phyloP scores from a whole-genome alignment of 2,329 filamentous ascomycete species.

The Penicillium concentricum region DNA sequence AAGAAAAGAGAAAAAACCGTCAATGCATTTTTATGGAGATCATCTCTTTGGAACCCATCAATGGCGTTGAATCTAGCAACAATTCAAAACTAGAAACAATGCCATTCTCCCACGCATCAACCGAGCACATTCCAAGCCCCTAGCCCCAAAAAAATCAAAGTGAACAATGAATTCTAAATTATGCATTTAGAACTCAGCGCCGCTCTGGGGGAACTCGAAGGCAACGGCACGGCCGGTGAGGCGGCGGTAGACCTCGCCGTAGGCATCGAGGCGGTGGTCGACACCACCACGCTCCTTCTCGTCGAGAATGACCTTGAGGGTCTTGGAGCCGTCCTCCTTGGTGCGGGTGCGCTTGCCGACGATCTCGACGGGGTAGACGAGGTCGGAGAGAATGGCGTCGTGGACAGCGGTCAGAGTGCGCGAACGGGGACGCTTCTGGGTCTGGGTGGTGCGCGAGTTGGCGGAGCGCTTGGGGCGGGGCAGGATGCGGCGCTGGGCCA shows the following conservation, averaged over 20 bases:
- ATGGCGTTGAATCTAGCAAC: conserved; percentile 29
- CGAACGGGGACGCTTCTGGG: conserved; percentile 97
- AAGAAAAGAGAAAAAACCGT: conserved; percentile 29
- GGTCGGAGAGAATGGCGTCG: conserved; percentile 95
- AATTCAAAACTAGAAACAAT: conserved; percentile 29
- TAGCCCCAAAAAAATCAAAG: conserved; percentile 23
- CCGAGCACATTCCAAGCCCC: conserved; percentile 24
- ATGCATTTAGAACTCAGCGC: conserved; percentile 72
- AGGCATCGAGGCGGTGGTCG: conserved; percentile 99
- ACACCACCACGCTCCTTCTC: conserved; percentile 99
- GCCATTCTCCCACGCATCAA: conserved; percentile 26
- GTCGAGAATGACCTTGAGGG: conserved; percentile 97
- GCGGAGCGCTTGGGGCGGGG: conserved; percentile 98
- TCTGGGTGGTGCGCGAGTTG: conserved; percentile 93
- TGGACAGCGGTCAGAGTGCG: conserved; percentile 98
- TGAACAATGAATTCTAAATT: conserved; percentile 14
- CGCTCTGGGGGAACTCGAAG: conserved; percentile 96
- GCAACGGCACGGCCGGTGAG: conserved; percentile 93
- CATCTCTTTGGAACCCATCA: conserved; percentile 25
- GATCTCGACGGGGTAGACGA: conserved; percentile 99
- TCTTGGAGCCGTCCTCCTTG: conserved; percentile 98
- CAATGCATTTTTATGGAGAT: conserved; percentile 29
- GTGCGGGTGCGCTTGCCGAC: conserved; percentile 98
- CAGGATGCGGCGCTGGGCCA: conserved; percentile 97
- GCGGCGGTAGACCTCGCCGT: conserved; percentile 98